Base-by-base conservation (phyloP, 768 basidiomycete genomes). In the Jaapia argillacea region DNA sequence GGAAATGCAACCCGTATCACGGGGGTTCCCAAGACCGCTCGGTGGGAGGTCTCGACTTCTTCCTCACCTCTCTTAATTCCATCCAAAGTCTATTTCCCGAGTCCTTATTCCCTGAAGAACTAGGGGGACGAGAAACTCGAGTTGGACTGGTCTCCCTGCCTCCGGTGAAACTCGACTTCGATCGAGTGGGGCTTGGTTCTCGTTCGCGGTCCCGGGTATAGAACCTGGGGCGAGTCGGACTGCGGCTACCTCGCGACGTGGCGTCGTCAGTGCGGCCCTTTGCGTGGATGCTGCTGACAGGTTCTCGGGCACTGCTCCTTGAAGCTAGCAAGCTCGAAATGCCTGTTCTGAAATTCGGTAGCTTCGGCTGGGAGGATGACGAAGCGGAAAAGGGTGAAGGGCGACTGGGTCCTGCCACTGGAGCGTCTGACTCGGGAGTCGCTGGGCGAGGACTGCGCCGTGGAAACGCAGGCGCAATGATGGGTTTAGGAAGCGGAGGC, bases 21-120 rank as follows among this genome's bases (percentile, higher is more conserved):
- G n/a, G n/a, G n/a, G n/a, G n/a, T n/a, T n/a, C n/a, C n/a, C n/a
- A n/a, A n/a, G 70, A 65, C 45, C 56, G 60, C 40, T 67, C 65
- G 16, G 72, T 74, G 28, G 64, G 63, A 40, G 70, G 65, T 28
- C 67, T 64, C 45, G 74, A 62, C 56, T 67, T 68, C 45, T 63
- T 63, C 50, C 65, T 70, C 42, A 75, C 62, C 45, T 71, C 68
- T 53, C 66, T 67, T 21, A 80, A 59, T 51, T 80, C 79, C 35
- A 63, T 66, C 75, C 77, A 79, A 47, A 80, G 53, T 45, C 64
- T 65, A 51, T 70, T 68, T 49, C 71, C 55, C 48, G 60, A 63
- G 33, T 68, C 69, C 12, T 60, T 64, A 4, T 54, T 65, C 18
- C 54, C 55, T 12, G 45, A 51, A 22, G 60, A 58, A 48, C 59